Conservation (phyloP, 768 basidiomycete genomes). For the Symmetrospora coprosmae region DNA sequence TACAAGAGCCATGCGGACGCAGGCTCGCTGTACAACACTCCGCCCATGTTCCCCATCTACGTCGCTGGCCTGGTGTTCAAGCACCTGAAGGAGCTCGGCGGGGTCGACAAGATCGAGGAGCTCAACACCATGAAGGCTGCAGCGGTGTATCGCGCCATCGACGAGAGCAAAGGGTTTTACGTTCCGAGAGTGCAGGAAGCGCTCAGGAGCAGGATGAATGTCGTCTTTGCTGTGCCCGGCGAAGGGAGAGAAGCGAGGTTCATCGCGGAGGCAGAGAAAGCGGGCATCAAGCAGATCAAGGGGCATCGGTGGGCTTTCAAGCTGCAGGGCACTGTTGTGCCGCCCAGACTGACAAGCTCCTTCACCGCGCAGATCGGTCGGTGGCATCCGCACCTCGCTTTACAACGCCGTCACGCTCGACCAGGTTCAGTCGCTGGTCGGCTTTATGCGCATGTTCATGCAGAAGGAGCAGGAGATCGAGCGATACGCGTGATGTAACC, state of each 20-base stretch:
- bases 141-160: constrained; percentile 59
- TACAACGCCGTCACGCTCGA: constrained; percentile 79
- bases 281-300: constrained; percentile 70
- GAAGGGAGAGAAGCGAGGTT: constrained; percentile 62
- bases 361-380: not conserved
- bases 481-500: not conserved
- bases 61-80: constrained; percentile 71
- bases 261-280: constrained; percentile 60
- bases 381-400: constrained; percentile 66
- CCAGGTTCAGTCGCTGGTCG: constrained; percentile 46
- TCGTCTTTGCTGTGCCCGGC: constrained; percentile 58
- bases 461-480: constrained; percentile 21
- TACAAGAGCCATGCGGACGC: constrained; percentile 70
- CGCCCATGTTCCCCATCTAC: constrained; percentile 80
- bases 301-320: constrained; percentile 64
- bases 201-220: constrained; percentile 88
- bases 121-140: constrained; percentile 59
- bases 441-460: constrained; percentile 39
- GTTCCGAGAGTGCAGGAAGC: constrained; percentile 56
- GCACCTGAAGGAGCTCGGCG: constrained; percentile 40
- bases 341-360: not conserved
- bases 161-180: constrained; percentile 55
- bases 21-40: constrained; percentile 75
- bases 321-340: not conserved
- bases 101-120: constrained; percentile 40